A percentile compares a stretch with the other conserved stretches of the same genome.
phyloP scores from a whole-genome alignment of 2,329 filamentous ascomycete genomes.

The Botryosphaeria agaves region DNA sequence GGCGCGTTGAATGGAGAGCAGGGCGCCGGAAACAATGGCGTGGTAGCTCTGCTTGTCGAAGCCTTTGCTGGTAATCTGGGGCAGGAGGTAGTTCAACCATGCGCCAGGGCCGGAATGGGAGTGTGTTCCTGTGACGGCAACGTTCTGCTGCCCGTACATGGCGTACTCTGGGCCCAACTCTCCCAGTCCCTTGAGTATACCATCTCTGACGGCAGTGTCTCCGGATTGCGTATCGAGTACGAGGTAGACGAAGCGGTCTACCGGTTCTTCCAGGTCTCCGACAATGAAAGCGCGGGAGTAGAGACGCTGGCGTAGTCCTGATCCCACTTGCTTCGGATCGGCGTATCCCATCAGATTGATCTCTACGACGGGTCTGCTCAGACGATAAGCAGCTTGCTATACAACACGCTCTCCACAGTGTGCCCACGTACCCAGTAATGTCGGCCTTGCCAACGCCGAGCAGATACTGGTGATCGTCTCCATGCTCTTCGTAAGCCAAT shows the following conservation, averaged over 20 bases:
- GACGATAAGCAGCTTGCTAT: not conserved
- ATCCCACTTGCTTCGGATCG: conserved; percentile 63
- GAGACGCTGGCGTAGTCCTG: conserved; percentile 70
- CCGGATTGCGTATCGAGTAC: conserved; percentile 77
- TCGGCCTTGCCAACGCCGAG: conserved; percentile 55
- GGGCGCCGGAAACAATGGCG: conserved; percentile 72
- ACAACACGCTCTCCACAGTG: not conserved
- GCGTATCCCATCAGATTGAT: conserved; percentile 89
- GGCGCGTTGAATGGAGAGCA: conserved; percentile 66
- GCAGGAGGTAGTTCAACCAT: conserved; percentile 88
- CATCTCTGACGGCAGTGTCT: conserved; percentile 74
- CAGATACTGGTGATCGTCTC: conserved; percentile 36
- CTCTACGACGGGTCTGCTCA: conserved; percentile 57
- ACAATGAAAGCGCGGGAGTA: conserved; percentile 85
- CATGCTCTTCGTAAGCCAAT: too few species aligned
- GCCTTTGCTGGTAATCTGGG: conserved; percentile 75
- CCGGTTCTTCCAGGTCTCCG: conserved; percentile 44
- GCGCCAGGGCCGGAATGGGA: conserved; percentile 82
- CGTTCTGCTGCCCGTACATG: conserved; percentile 60
- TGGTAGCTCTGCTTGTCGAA: conserved; percentile 77
- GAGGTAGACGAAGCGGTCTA: conserved; percentile 68
- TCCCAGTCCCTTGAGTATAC: conserved; percentile 61
- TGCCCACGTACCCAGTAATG: conserved; percentile 50
- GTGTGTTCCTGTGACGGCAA: conserved; percentile 85
- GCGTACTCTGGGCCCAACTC: conserved; percentile 54